Base-by-base conservation (phyloP, 176 grass and related monocot genomes). In the Carex pumila region DNA sequence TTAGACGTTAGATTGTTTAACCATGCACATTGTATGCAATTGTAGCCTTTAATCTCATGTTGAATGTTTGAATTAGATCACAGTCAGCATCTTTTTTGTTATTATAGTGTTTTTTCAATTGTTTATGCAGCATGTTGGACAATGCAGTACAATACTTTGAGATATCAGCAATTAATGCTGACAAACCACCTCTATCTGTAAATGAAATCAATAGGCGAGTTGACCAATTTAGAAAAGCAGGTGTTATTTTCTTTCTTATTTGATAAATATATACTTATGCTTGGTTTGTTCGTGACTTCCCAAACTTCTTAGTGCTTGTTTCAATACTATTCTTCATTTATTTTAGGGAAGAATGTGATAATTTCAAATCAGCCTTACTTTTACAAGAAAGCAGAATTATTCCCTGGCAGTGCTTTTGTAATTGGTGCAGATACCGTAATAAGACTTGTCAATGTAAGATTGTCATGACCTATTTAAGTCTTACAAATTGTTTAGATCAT, bases 291-390 rank as follows among this genome's bases (percentile, higher is more conserved):
- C 37, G 0, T 25, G 19, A 81, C 8, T 81, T 81, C 12, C 13
- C 17, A 45, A 77, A 21, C 3, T 67, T 83, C 7, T 69, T 54
- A 52, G 6, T 49, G 18, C 64, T 65, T 83, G 4, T 63, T 53
- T 64, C 29, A 67, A 54, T 66, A 82, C 18, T 68, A 45, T 65
- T 67, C 45, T 30, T 82, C 43, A 49, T 21, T 64, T 59, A 36
- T 61, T 91, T 60, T 88, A 98, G 91, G 95, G 57, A 93, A 93
- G 83, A 95, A 85, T 89, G 86, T 98, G 32, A 92, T 98, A 61
- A 90, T 98, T 87, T 98, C 96, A 83, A 95, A 90, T 83, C 91
- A 98, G 78, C 96, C 93, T 3, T 95, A 90, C 80, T 98, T 98
- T 72, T 98, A 98, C 80, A 98, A 95, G 88, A 98, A 98, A 91